These are phyloP conservation scores for Microbotryum silenes-acaulis DNA, from an alignment of 1,284 basidiomycete species.

Conservation along the genomic window DNA sequence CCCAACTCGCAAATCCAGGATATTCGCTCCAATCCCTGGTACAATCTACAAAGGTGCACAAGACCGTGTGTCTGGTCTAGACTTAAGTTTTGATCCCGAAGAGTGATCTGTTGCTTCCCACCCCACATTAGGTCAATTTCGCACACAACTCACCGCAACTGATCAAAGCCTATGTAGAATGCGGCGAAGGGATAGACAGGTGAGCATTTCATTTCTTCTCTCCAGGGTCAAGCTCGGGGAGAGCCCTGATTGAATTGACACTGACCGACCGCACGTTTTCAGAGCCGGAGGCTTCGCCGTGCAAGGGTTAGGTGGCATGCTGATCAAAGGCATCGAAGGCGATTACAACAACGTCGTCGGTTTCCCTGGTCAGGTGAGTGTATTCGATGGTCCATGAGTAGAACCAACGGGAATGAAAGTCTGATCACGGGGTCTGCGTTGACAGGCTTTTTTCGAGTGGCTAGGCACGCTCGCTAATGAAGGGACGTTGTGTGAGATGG, in stretches of 20 bases:
- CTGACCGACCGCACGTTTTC: not conserved
- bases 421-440: not conserved
- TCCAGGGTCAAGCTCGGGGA: no score
- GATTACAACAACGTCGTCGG: constrained; percentile 91
- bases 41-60: constrained; percentile 13
- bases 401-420: not conserved
- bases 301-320: constrained; percentile 75
- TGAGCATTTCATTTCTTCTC: not conserved
- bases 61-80: not conserved
- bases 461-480: constrained; percentile 60
- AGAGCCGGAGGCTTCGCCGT: constrained; percentile 86
- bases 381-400: constrained; percentile 27
- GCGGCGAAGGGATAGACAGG: constrained; percentile 78
- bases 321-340: constrained; percentile 78
- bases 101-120: not conserved
- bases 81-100: not conserved
- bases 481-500: constrained; percentile 37
- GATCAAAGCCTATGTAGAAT: constrained; percentile 77
- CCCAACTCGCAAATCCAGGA: constrained; percentile 25
- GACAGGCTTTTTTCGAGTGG: constrained; percentile 52
- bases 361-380: constrained; percentile 64
- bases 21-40: constrained; percentile 19
- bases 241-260: not conserved
- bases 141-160: constrained; percentile 43
- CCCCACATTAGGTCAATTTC: constrained; percentile 37